Conservation (phyloP, 2,329 filamentous ascomycete genomes). For the Fragosphaeria purpurea region DNA sequence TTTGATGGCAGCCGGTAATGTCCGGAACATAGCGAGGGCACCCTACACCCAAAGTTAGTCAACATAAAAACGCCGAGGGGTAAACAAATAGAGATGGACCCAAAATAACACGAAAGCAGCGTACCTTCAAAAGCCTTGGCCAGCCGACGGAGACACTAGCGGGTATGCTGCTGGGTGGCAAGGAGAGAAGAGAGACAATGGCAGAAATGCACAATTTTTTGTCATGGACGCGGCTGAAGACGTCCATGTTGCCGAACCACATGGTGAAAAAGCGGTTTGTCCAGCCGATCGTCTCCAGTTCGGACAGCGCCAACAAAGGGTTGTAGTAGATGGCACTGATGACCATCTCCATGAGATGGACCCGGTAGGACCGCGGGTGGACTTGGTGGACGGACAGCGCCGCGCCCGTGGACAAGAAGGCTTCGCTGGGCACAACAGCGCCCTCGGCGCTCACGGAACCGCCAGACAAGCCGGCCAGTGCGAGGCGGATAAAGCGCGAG, state of each 20-base stretch:
- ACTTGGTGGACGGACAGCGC: conserved; percentile 26
- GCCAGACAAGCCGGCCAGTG: conserved; percentile 65
- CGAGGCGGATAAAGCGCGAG: conserved; percentile 77
- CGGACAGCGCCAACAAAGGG: conserved; percentile 69
- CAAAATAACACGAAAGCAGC: conserved; percentile 19
- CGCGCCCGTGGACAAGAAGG: conserved; percentile 7
- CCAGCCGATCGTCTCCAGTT: conserved; percentile 86
- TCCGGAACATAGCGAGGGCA: conserved; percentile 84
- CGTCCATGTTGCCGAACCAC: conserved; percentile 95
- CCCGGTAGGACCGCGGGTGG: conserved; percentile 86
- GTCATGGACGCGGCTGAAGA: conserved; percentile 89
- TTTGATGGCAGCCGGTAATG: conserved; percentile 76
- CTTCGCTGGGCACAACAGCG: conserved; percentile 7
- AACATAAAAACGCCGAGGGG: no score
- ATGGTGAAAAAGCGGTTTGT: conserved; percentile 98
- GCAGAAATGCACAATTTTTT: conserved; percentile 97
- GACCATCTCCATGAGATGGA: conserved; percentile 97
- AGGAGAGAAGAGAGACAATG: conserved; percentile 73
- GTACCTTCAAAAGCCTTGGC: conserved; percentile 67
- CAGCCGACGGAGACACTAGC: conserved; percentile 90
- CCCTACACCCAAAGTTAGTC: conserved; percentile 33
- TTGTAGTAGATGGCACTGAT: conserved; percentile 99
- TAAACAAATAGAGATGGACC: no score
- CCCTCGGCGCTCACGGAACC: conserved; percentile 45
- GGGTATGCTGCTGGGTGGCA: conserved; percentile 74